Base-by-base conservation (phyloP, 192 early-diverging fungal species). In the Coemansia sp. region DNA sequence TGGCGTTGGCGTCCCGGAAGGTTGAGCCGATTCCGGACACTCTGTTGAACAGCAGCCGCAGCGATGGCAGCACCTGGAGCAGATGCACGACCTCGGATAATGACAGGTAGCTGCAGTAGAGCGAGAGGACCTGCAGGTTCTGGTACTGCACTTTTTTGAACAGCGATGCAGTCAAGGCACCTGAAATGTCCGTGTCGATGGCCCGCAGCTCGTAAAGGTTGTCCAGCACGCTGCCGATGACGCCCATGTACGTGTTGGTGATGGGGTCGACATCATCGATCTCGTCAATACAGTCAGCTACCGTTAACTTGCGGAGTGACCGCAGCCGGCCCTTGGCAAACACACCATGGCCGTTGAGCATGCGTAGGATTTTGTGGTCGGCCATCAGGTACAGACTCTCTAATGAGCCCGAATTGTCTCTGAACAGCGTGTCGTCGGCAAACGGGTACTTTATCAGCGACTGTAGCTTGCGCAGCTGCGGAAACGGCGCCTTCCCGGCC, bases 401-500 rank as follows among this genome's bases (percentile, higher is more conserved):
- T n/a, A 51, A 26, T 19, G 38, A 21, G 10, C 17, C 23, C 14
- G 16, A 7, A 17, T 51, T 51, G 9, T 37, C 48, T 7, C 38
- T 38, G 16, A 51, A 51, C 20, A 51, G 16, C 1, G 22, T 30
- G 22, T 51, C 37, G 18, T 40, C 38, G 27, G 19, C 48, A 29
- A 51, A 51, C n/a, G 48, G 37, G 20, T 21, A 29, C 17, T 40
- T 29, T 8, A 21, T 18, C 12, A 17, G 5, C 8, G 28, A 20
- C 8, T 51, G 27, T n/a, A 51, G 33, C 12, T 26, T 20, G 12
- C 36, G 27, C 6, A 51, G 48, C 13, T n/a, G 26, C 5, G 48
- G 48, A 28, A 51, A 39, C 9, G 38, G 48, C 10, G 16, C n/a
- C n/a, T n/a, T n/a, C n/a, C n/a, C n/a, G n/a, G 14, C 35, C 16